phyloP scores from a whole-genome alignment of 2,329 filamentous ascomycete genomes.

The Epichloe gansuensis region DNA sequence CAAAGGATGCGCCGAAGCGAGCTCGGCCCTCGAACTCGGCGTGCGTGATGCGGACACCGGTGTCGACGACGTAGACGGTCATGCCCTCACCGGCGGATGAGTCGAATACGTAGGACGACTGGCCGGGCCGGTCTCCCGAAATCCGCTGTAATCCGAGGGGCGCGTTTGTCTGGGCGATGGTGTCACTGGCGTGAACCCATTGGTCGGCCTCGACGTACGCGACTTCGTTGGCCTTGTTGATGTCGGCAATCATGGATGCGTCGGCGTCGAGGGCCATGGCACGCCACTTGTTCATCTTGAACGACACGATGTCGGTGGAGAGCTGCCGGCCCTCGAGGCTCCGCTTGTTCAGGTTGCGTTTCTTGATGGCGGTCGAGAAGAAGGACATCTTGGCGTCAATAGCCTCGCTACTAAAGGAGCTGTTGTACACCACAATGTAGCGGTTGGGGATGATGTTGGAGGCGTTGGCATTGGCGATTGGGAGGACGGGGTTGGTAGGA shows the following conservation, averaged over 20 bases:
- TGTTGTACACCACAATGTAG: conserved; percentile 56
- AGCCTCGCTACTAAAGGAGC: conserved; percentile 33
- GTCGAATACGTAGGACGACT: conserved; percentile 34
- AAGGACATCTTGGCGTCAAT: conserved; percentile 38
- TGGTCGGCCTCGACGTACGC: conserved; percentile 43
- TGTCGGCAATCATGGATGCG: conserved; percentile 34
- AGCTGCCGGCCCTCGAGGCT: conserved; percentile 33
- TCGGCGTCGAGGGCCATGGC: conserved; percentile 42
- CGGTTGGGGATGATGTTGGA: conserved; percentile 39
- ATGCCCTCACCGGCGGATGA: conserved; percentile 39
- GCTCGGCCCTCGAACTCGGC: conserved; percentile 44
- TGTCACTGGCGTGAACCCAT: conserved; percentile 29
- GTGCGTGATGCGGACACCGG: conserved; percentile 47
- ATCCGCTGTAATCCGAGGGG: conserved; percentile 41
- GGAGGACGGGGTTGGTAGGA: conserved; percentile 16
- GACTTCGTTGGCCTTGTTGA: conserved; percentile 36
- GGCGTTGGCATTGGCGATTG: conserved; percentile 37
- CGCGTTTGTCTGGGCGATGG: conserved; percentile 40
- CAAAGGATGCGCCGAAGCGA: conserved; percentile 38
- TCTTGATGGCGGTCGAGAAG: conserved; percentile 37
- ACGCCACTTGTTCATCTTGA: conserved; percentile 38
- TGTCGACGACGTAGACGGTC: conserved; percentile 53
- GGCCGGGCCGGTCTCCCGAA: conserved; percentile 29
- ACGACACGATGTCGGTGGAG: conserved; percentile 33
- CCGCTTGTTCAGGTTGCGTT: conserved; percentile 44